These are phyloP conservation scores for Pseudohalonectria lignicola DNA, from an alignment of 2,329 filamentous ascomycete genomes.

Conservation along the genomic window DNA sequence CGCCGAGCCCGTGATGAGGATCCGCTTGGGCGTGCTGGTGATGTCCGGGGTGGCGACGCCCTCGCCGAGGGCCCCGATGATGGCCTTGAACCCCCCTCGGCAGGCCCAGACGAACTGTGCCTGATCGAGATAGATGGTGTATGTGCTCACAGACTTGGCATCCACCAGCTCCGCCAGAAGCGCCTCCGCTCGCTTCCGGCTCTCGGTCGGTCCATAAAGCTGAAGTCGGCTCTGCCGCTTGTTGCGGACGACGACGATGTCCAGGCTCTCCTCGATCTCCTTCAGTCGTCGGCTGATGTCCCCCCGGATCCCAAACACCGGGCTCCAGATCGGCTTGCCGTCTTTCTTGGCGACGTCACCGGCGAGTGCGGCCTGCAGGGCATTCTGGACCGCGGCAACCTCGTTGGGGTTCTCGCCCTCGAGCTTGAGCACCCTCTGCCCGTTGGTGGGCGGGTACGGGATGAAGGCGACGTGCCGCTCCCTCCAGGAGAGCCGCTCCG, in stretches of 20 bases:
- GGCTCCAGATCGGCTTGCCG: constrained; percentile 18
- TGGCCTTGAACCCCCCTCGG: constrained; percentile 18
- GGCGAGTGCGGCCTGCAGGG: constrained; percentile 20
- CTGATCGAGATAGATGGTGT: constrained; percentile 15
- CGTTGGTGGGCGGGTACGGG: constrained; percentile 12
- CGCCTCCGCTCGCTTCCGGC: background rate
- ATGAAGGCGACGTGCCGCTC: constrained; percentile 15
- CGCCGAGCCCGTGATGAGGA: constrained; percentile 16
- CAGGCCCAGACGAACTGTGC: constrained; percentile 17
- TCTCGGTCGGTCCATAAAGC: constrained; percentile 13
- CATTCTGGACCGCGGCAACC: constrained; percentile 19
- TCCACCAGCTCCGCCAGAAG: no score
- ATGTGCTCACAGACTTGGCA: no score
- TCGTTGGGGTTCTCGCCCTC: constrained; percentile 19
- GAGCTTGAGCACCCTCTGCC: constrained; percentile 22
- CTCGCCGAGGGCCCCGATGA: constrained; percentile 14
- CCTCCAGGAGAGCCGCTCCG: constrained; percentile 17
- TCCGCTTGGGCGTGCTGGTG: constrained; percentile 16
- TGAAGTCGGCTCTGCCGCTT: constrained; percentile 16
- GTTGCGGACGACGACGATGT: constrained; percentile 18
- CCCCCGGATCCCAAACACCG: constrained; percentile 9
- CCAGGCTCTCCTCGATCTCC: no score
- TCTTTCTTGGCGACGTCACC: constrained; percentile 17
- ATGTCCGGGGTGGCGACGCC: constrained; percentile 20
- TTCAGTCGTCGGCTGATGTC: no score